Evolutionary conservation across 129 eudicot species (phyloP).

Genomic region (Ambrosia trifida): DNA sequence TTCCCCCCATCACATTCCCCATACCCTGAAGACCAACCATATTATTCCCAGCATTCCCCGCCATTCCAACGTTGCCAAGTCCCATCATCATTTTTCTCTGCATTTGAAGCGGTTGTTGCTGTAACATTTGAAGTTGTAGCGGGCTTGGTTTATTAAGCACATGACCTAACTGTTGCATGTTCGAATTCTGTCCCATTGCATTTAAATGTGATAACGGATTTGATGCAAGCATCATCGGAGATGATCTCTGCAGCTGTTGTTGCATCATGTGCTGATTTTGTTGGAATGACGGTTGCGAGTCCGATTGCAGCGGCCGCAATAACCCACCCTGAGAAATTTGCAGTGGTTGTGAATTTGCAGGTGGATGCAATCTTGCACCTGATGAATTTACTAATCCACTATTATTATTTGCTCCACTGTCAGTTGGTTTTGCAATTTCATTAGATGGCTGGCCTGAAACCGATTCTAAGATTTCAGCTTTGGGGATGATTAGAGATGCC

Average conservation of each 20-base stretch:
- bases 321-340: conserved; percentile 71
- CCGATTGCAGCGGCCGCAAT: conserved; percentile 53
- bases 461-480: conserved; percentile 52
- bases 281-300: conserved; percentile 48
- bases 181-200: conserved; percentile 62
- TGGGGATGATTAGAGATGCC: conserved; percentile 39
- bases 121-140: conserved; percentile 53
- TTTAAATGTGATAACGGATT: conserved; percentile 60
- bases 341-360: conserved; percentile 55
- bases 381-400: conserved; percentile 38
- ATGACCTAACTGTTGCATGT: conserved; percentile 74
- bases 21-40: conserved; percentile 87
- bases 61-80: conserved; percentile 71
- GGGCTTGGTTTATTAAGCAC: conserved; percentile 66
- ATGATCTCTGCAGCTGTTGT: conserved; percentile 72
- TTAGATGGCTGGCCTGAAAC: conserved; percentile 48
- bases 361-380: conserved; percentile 68
- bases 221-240: conserved; percentile 55
- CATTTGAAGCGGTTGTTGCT: conserved; percentile 47
- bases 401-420: conserved; percentile 28
- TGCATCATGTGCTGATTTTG: conserved; percentile 56
- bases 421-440: conserved; percentile 57
- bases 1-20: conserved; percentile 72
- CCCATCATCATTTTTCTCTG: conserved; percentile 88
- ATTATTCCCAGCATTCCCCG: conserved; percentile 55